These are phyloP conservation scores for Arabidopsis hybrid DNA, from an alignment of 441 rosid species.

Conservation along the genomic window DNA sequence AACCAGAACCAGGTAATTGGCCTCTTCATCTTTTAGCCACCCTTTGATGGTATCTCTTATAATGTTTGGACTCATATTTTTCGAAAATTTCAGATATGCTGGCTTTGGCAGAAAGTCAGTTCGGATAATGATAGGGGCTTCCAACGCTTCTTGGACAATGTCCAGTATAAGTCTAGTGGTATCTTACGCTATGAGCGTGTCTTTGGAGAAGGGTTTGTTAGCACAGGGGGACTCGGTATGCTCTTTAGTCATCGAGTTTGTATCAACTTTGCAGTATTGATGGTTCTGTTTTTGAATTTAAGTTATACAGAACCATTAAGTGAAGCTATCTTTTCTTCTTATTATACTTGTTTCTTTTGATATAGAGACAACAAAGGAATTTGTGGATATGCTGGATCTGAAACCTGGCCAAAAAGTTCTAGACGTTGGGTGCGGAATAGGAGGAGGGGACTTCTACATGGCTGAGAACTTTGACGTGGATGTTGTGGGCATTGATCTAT, in stretches of 20 bases:
- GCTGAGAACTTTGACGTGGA: constrained; percentile 87
- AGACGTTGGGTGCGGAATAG: constrained; percentile 99
- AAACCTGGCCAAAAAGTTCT: constrained; percentile 93
- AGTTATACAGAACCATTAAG: background rate
- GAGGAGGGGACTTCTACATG: constrained; percentile 99
- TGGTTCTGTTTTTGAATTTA: background rate
- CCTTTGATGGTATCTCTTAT: constrained; percentile 16
- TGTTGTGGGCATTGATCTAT: constrained; percentile 93
- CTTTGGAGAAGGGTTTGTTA: constrained; percentile 93
- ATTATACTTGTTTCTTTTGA: constrained; percentile 20
- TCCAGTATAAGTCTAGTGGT: constrained; percentile 85
- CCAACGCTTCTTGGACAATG: constrained; percentile 94
- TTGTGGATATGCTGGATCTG: constrained; percentile 86
- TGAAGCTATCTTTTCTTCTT: constrained; percentile 24
- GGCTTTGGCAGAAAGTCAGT: constrained; percentile 89
- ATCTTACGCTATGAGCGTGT: constrained; percentile 93
- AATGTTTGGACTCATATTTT: constrained; percentile 27
- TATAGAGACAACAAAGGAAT: constrained; percentile 94
- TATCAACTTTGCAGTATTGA: background rate
- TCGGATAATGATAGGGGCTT: constrained; percentile 86
- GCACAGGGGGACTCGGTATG: constrained; percentile 97
- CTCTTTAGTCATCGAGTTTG: constrained; percentile 3
- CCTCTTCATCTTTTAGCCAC: constrained; percentile 21
- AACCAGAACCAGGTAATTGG: constrained; percentile 86
- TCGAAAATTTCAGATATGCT: constrained; percentile 82